Base-by-base conservation (phyloP, 2,329 filamentous ascomycete species). In the Massarina eburnea region DNA sequence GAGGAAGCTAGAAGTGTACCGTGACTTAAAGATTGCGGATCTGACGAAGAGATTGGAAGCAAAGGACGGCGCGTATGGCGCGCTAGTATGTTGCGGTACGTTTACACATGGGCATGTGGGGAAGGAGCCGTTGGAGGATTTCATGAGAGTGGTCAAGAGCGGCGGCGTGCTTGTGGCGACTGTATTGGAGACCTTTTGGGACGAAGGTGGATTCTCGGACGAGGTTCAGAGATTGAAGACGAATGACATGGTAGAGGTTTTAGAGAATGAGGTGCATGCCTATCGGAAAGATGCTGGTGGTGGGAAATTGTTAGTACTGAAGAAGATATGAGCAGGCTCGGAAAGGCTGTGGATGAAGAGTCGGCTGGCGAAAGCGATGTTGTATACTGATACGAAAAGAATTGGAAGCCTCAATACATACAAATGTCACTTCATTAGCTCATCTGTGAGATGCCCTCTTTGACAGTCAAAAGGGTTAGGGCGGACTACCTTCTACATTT, bases 21-120 rank as follows among this genome's bases (percentile, higher is more conserved):
- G 70, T 15, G 57, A 69, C 15, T 67, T 82, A 8, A 64, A 68
- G 15, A 58, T 70, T 2, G 73, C 68, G 1, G 79, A 82, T 54
- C 61, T 82, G 49, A 76, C 74, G 15, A 65, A 71, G 39, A 67
- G 61, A 1, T 67, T 82, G 12, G 55, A 67, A 3, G 60, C 64
- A 29, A 48, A 63, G 3, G 70, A 75, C 48, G 66, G 67, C 8
- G 64, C 62, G 2, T 81, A 80, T 51, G 78, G 80, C 40, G 72
- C 74, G 4, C 70, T 81, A 15, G 72, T 74, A 1, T 82, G 80
- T 63, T 73, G 76, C 19, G 80, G 80, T 20, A 81, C 78, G 2
- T 73, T 82, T 49, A 82, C 80, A 0, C 71, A 75, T 42, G 78
- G 77, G 9, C 79, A 82, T 50, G 74, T 82, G 27, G 80, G 79